Base-by-base conservation (phyloP, 805 yeast species). In the Saturnispora sekii region DNA sequence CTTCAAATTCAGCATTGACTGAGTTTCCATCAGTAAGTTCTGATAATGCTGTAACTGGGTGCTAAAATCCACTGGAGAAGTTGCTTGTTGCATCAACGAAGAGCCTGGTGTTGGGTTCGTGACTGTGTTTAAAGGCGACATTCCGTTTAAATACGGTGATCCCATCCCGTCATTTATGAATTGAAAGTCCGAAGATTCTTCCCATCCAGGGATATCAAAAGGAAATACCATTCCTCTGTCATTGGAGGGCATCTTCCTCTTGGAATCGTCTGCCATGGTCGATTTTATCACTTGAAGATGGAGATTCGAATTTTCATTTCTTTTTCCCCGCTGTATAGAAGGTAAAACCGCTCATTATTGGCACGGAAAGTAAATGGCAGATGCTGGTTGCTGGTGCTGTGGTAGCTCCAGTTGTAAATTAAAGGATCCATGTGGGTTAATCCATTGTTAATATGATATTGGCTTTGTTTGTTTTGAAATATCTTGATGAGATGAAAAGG, bases 21-120 rank as follows among this genome's bases (percentile, higher is more conserved):
- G 62, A 4, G 63, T 54, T 32, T 62, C 66, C 50, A 58, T 21
- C 35, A 62, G 40, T 38, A 62, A 46, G 35, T 57, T 59, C 29
- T 61, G 65, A 40, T 62, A 62, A 38, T 61, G 67, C 38, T 61
- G 65, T 15, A 61, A 41, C 32, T 62, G 67, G n/a, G 57, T 32
- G 8, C 60, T 56, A 44, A 56, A 62, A 35, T 63, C 65, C 5
- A 36, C 53, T n/a, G 65, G 59, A 1, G 62, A 55, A 6, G 57
- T 51, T 2, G 53, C 7, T 17, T 18, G 21, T 12, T 7, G 18
- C 29, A 11, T 17, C 40, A n/a, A 6, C 17, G 11, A 28, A 15
- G 36, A 37, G 15, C 33, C 12, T 26, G 6, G 40, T 4, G 15
- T 17, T 29, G 32, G 17, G 21, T 31, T 42, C 7, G 16, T 32